A percentile compares a stretch with the other conserved stretches of the same genome.
Evolutionary conservation across 495 filamentous ascomycete species (phyloP).

Genomic region (Chaetomium fimeti): DNA sequence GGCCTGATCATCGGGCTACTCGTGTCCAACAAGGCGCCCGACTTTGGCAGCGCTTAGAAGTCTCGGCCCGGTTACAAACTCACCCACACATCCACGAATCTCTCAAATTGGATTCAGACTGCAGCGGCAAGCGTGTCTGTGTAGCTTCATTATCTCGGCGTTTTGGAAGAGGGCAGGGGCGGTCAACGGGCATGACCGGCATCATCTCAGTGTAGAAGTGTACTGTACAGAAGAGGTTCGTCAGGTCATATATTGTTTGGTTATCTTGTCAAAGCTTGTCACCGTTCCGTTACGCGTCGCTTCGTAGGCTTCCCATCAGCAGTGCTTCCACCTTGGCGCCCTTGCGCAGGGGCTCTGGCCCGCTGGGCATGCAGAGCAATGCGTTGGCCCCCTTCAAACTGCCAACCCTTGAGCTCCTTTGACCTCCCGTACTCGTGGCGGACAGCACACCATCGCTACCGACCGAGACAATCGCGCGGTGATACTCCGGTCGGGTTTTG

Average conservation of each 20-base stretch:
- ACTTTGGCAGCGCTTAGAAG: conserved; percentile 58
- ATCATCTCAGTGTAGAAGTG: conserved; percentile 33
- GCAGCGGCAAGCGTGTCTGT: conserved; percentile 29
- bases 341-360: conserved; percentile 43
- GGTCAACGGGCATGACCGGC: conserved; percentile 33
- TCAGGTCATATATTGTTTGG: conserved; percentile 26
- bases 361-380: conserved; percentile 69
- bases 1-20: conserved; percentile 93
- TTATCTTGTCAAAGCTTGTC: conserved; percentile 9
- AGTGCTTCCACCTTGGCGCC: conserved; percentile 47
- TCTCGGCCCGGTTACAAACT: not conserved
- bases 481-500: conserved; percentile 77
- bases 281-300: conserved; percentile 22
- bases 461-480: conserved; percentile 69
- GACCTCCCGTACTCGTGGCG: conserved; percentile 81
- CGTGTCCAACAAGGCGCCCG: conserved; percentile 73
- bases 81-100: conserved; percentile 4
- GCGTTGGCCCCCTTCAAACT: conserved; percentile 88
- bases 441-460: conserved; percentile 58
- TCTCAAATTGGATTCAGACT: conserved; percentile 22
- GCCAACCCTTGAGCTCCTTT: conserved; percentile 84
- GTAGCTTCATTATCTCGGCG: conserved; percentile 40
- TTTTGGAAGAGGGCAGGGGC: conserved; percentile 35
- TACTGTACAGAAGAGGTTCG: conserved; percentile 33
- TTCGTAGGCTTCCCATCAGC: conserved; percentile 43